Evolutionary conservation across 495 filamentous ascomycete genomes (phyloP).

Genomic region (Daldinia grandis): DNA sequence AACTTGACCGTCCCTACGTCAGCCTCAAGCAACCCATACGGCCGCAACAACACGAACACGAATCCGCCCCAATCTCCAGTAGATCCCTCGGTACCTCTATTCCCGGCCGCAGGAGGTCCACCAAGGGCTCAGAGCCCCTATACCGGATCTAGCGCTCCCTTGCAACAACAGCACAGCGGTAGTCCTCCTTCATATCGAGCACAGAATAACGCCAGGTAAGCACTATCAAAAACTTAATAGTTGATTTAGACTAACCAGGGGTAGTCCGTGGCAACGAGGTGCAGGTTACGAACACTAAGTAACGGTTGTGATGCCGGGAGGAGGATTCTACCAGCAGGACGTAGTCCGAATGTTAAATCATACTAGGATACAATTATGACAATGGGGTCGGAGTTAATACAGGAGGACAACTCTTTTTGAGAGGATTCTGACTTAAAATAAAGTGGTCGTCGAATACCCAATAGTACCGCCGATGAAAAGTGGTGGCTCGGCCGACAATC

Average conservation of each 20-base stretch:
- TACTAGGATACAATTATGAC: conserved; percentile 40
- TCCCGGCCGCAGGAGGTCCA: conserved; percentile 31
- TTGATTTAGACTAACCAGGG: conserved; percentile 33
- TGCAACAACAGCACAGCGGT: conserved; percentile 47
- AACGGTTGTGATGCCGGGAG: conserved; percentile 19
- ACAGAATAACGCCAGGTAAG: conserved; percentile 61
- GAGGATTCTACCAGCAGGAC: conserved; percentile 42
- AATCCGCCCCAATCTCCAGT: conserved; percentile 40
- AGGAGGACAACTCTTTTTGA: conserved; percentile 27
- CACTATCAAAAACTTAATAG: background rate
- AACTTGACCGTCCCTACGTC: conserved; percentile 46
- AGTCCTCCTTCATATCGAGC: conserved; percentile 51
- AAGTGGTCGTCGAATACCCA: conserved; percentile 17
- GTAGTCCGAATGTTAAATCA: conserved; percentile 35
- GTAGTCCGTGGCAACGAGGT: conserved; percentile 63
- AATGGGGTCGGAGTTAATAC: conserved; percentile 42
- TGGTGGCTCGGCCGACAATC: conserved; percentile 11
- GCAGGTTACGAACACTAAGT: conserved; percentile 60
- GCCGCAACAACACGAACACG: conserved; percentile 20
- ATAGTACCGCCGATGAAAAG: conserved; percentile 13
- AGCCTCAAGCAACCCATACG: conserved; percentile 22
- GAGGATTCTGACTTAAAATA: conserved; percentile 30
- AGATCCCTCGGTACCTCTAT: conserved; percentile 44
- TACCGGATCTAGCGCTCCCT: conserved; percentile 14
- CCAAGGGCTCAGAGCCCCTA: conserved; percentile 46